These are phyloP conservation scores for Xylariaceae sp. DNA, from an alignment of 2,329 filamentous ascomycete genomes.

Conservation along the genomic window DNA sequence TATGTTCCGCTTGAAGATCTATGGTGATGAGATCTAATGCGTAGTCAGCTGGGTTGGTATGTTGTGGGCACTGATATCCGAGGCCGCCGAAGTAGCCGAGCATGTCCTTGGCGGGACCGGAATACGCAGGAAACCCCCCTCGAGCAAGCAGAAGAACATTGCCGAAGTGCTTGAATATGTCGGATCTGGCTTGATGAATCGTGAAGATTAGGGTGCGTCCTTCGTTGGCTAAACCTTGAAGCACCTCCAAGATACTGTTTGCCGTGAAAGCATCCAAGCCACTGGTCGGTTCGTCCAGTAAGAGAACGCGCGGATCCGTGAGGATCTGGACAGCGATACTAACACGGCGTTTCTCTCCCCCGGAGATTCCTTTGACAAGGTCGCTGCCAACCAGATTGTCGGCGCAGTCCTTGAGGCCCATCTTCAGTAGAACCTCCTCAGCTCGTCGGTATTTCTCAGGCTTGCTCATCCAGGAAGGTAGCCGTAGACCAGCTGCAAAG, in stretches of 20 bases:
- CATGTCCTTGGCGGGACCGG: conserved; percentile 66
- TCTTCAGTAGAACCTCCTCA: conserved; percentile 72
- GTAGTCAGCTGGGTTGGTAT: conserved; percentile 78
- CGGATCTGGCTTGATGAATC: conserved; percentile 76
- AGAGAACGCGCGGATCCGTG: conserved; percentile 71
- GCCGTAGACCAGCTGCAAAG: conserved; percentile 70
- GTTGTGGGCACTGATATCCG: conserved; percentile 66
- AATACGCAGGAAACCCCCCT: conserved; percentile 69
- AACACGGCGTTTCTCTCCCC: conserved; percentile 77
- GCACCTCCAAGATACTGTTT: conserved; percentile 74
- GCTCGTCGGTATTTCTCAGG: conserved; percentile 68
- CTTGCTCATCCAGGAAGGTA: conserved; percentile 71
- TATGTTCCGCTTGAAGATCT: conserved; percentile 66
- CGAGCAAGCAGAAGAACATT: conserved; percentile 71
- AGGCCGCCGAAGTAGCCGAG: conserved; percentile 63
- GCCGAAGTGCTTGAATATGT: conserved; percentile 72
- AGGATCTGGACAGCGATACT: conserved; percentile 78
- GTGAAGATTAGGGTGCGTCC: conserved; percentile 76
- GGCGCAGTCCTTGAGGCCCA: conserved; percentile 78
- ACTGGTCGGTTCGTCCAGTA: conserved; percentile 77
- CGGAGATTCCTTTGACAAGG: conserved; percentile 75
- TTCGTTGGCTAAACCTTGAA: conserved; percentile 70
- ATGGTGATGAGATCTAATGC: conserved; percentile 77
- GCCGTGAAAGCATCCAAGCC: conserved; percentile 79
- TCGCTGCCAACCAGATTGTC: conserved; percentile 74